A percentile compares a stretch with the other conserved stretches of the same genome.
Conservation (phyloP, 306 rosid genomes). For the Malus fusca region DNA sequence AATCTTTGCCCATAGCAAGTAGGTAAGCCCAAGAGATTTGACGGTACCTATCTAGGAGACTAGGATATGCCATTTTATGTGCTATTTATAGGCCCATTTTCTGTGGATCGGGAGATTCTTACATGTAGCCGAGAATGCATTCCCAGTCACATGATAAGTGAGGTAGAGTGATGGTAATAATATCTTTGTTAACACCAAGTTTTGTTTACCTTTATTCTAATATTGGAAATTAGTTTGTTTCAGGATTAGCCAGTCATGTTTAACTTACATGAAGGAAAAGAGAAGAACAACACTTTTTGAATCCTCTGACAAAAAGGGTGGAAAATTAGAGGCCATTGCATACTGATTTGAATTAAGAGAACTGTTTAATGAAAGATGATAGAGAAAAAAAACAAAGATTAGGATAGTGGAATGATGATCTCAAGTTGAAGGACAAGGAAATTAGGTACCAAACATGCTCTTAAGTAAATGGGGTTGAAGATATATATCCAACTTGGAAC, state of each 20-base stretch:
- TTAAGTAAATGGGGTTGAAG: neutral
- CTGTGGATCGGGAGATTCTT: neutral
- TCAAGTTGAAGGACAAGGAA: neutral
- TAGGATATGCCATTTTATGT: neutral
- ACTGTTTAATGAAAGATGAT: neutral
- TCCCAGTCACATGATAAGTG: neutral
- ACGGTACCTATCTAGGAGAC: neutral
- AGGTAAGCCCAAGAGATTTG: neutral
- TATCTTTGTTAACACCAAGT: neutral
- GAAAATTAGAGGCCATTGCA: slow-evolving; percentile 7
- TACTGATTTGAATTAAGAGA: neutral
- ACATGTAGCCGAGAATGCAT: neutral
- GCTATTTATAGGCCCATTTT: neutral
- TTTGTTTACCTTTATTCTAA: neutral
- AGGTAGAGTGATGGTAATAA: no score
- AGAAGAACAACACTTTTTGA: neutral
- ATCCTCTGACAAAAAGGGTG: slow-evolving; percentile 1
- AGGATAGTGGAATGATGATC: slow-evolving; percentile 16
- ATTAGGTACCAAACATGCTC: neutral
- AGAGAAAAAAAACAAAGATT: neutral
- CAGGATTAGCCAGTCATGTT: slow-evolving; percentile 1
- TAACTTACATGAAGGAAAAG: slow-evolving; percentile 10
- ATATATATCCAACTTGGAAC: neutral
- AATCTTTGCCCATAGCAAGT: neutral
- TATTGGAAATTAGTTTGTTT: neutral